A percentile compares a stretch with the other conserved stretches of the same genome.
Evolutionary conservation across 208 protist genomes (phyloP).

Genomic region (Trypanosoma cruzi): DNA sequence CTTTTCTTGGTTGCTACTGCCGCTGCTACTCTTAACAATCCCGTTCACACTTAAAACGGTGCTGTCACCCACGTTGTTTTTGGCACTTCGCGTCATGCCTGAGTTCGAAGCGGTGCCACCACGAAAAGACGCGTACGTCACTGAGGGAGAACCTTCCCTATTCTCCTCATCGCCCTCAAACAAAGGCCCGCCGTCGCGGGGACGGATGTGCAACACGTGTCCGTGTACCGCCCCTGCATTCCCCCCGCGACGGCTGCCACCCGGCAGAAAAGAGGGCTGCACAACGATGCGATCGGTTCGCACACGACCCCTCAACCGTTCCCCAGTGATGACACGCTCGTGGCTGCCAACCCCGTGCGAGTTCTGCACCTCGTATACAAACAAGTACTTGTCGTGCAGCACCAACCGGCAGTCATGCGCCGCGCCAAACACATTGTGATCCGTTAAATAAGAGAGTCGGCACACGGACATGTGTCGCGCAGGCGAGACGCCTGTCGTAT

Average conservation of each 20-base stretch:
- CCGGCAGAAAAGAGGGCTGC: conserved; percentile 26
- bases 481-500: conserved; percentile 2
- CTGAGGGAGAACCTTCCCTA: background rate
- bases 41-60: background rate
- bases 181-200: background rate
- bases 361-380: conserved; percentile 12
- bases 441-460: conserved; percentile 3
- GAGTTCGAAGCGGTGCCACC: background rate
- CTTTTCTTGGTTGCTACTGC: background rate
- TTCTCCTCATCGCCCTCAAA: conserved; percentile 8
- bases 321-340: conserved; percentile 21
- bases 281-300: conserved; percentile 41
- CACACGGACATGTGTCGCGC: conserved; percentile 13
- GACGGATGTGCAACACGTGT: conserved; percentile 17
- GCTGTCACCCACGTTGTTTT: background rate
- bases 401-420: conserved; percentile 9
- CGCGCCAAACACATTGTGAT: background rate
- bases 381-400: conserved; percentile 12
- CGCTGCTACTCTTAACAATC: background rate
- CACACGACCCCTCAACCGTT: conserved; percentile 8
- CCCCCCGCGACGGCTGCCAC: conserved; percentile 24
- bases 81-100: background rate
- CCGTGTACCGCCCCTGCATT: conserved; percentile 6
- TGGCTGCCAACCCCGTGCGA: conserved; percentile 23
- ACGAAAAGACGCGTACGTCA: background rate